phyloP scores from a whole-genome alignment of 495 filamentous ascomycete genomes.

The Neurospora sp. region DNA sequence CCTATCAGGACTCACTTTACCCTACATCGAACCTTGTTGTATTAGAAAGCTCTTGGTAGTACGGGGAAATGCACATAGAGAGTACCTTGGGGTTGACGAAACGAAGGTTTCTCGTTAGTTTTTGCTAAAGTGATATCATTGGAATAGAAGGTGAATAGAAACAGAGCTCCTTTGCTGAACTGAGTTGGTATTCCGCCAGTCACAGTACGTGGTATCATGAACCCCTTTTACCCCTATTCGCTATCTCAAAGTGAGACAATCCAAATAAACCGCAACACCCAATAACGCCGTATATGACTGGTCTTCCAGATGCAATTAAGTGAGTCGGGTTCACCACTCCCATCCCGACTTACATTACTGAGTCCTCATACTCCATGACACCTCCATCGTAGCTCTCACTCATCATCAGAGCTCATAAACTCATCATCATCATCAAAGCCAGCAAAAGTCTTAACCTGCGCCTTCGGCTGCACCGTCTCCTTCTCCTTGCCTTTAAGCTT shows the following conservation, averaged over 20 bases:
- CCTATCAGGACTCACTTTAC: not conserved
- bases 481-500: conserved; percentile 14
- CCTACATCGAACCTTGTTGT: conserved; percentile 8
- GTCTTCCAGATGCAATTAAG: not conserved
- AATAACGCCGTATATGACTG: not conserved
- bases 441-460: conserved; percentile 44
- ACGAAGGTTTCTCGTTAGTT: not conserved
- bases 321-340: not conserved
- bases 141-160: not conserved
- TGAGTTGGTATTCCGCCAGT: not conserved
- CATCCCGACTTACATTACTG: not conserved
- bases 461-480: conserved; percentile 31
- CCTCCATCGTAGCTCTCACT: conserved; percentile 39
- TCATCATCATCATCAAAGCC: conserved; percentile 91
- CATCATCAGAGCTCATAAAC: conserved; percentile 71
- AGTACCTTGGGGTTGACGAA: conserved; percentile 1
- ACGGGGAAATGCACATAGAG: conserved; percentile 22
- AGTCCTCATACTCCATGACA: not conserved
- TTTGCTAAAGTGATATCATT: not conserved
- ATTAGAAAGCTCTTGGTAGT: conserved; percentile 13
- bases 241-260: not conserved
- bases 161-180: not conserved
- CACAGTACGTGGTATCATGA: not conserved
- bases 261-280: not conserved
- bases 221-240: not conserved